phyloP scores from a whole-genome alignment of 2,329 filamentous ascomycete genomes.

The Penicillium sp. region DNA sequence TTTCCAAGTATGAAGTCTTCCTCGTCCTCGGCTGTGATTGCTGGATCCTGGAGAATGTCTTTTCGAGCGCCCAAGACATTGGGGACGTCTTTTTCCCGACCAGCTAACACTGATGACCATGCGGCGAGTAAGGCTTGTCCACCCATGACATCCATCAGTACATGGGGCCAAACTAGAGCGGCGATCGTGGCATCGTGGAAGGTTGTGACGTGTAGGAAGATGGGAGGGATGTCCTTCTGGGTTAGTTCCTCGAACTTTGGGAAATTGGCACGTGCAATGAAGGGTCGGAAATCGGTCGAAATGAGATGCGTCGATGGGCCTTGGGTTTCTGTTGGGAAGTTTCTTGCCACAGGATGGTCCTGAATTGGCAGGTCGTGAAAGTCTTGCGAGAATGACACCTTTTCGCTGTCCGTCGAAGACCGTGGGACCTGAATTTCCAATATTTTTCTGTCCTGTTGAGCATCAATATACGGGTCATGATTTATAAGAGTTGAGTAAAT shows the following conservation, averaged over 20 bases:
- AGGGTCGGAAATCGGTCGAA: constrained; percentile 5
- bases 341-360: constrained; percentile 6
- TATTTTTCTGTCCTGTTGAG: constrained; percentile 5
- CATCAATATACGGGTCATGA: neutral
- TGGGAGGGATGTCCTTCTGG: neutral
- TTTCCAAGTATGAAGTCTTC: constrained; percentile 7
- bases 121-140: constrained; percentile 5
- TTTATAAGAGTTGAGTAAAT: too few species aligned
- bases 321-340: constrained; percentile 3
- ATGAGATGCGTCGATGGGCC: constrained; percentile 9
- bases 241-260: constrained; percentile 8
- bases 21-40: neutral
- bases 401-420: neutral
- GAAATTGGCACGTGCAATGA: constrained; percentile 6
- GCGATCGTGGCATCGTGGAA: constrained; percentile 13
- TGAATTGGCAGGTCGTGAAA: constrained; percentile 7
- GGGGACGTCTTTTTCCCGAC: constrained; percentile 6
- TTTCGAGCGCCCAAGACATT: constrained; percentile 7
- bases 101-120: constrained; percentile 11
- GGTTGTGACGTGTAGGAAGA: constrained; percentile 11
- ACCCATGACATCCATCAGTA: constrained; percentile 12
- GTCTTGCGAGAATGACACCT: constrained; percentile 11
- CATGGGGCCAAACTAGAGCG: constrained; percentile 11
- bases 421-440: constrained; percentile 5
- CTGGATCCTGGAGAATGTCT: constrained; percentile 5